Evolutionary conservation across 2,329 filamentous ascomycete genomes (phyloP).

Genomic region (Rutstroemia sp.): DNA sequence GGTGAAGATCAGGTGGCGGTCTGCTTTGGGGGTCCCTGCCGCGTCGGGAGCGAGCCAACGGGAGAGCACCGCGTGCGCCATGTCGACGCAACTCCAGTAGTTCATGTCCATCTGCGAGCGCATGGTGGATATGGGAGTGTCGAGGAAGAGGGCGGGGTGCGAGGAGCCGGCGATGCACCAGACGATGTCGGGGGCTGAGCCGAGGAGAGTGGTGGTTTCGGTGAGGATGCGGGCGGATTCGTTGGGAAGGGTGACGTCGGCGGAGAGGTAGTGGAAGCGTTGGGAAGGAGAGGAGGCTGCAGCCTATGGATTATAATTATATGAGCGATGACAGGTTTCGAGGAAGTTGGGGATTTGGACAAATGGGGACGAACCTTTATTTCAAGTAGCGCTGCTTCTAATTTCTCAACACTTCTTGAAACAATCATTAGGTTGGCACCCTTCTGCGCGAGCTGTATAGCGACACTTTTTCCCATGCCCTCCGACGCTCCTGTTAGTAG

Average conservation of each 20-base stretch:
- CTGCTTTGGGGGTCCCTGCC: constrained; percentile 27
- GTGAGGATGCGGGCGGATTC: constrained; percentile 65
- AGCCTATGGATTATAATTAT: constrained; percentile 37
- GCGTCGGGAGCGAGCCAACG: constrained; percentile 58
- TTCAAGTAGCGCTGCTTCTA: constrained; percentile 59
- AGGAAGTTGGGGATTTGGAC: background rate
- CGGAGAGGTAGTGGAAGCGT: constrained; percentile 74
- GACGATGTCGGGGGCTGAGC: constrained; percentile 68
- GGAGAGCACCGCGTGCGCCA: constrained; percentile 71
- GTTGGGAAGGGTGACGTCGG: constrained; percentile 65
- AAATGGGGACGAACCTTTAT: constrained; percentile 46
- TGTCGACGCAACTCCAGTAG: constrained; percentile 80
- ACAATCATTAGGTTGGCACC: constrained; percentile 85
- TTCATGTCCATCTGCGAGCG: constrained; percentile 85
- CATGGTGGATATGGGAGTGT: constrained; percentile 59
- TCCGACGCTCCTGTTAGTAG: constrained; percentile 88
- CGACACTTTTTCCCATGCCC: constrained; percentile 77
- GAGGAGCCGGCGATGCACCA: constrained; percentile 83
- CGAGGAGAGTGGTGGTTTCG: constrained; percentile 71
- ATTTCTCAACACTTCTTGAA: constrained; percentile 67
- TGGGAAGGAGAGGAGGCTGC: constrained; percentile 63
- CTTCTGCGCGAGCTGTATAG: constrained; percentile 66
- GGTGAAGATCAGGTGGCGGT: constrained; percentile 83
- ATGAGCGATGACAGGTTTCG: constrained; percentile 4
- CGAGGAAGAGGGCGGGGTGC: constrained; percentile 68